Evolutionary conservation across 78 protist genomes (phyloP), one percentile per base, ranked within the genome.

Genomic region (Dictyostelium citrinum): DNA sequence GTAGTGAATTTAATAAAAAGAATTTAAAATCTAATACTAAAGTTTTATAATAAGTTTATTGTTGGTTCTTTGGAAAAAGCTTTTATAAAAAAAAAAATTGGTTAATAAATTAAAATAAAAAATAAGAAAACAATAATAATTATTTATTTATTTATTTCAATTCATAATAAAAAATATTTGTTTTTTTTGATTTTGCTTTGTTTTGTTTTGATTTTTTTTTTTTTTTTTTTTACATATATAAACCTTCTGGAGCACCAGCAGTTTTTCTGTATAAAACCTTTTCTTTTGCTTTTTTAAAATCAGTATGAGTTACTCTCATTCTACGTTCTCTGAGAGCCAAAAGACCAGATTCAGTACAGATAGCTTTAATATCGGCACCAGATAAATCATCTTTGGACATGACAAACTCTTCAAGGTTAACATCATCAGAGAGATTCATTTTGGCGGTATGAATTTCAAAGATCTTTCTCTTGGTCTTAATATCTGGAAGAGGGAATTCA

Each of bases 311-410:
- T 29, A 99, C 99, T 86, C 96, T 90, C 99, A 99, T 99, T 41
- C 99, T 82, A 45, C 99, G 90, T 92, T 99, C 99, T 31, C 99
- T 95, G 20, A 99, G 97, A 3, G 99, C 99, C 1, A 99, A 82
- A 29, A 99, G 93, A 8, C 99, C 99, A 16, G 99, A 99, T 95
- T 99, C 99, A 3, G 99, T 99, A 91, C 99, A 99, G 71, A 99
- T 96, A 8, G 99, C 99, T 96, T 98, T 91, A 81, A 99, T 98
- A 83, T 99, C 99, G 17, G 99, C 99, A 49, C 99, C 99, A 31
- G 98, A 91, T 1, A 99, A 83, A 33, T 99, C 99, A 67, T 99
- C 99, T 97, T 99, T 99, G 11, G 99, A 90, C 98, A 95, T 96
- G 71, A 98, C 96, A 81, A 99, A 97, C 95, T 98, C 99, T 29